Conservation (phyloP, 2,329 filamentous ascomycete genomes). For the Graphilbum fragrans region DNA sequence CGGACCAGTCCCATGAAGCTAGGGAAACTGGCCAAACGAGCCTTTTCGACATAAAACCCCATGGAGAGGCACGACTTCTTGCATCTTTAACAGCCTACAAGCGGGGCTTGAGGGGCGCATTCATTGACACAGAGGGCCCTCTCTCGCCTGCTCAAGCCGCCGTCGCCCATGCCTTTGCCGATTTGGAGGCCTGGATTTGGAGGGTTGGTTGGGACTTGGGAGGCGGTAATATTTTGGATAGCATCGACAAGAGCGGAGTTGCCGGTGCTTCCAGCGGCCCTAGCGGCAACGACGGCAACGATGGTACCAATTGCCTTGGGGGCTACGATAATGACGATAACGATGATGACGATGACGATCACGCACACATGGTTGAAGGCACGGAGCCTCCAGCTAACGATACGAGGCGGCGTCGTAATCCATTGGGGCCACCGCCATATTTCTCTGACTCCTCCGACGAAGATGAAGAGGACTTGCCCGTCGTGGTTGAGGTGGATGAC, state of each 20-base stretch:
- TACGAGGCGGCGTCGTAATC: neutral
- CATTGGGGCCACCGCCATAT: neutral
- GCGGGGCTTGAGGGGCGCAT: slow-evolving; percentile 34
- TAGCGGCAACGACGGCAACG: neutral
- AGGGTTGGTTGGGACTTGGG: slow-evolving; percentile 42
- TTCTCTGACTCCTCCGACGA: slow-evolving; percentile 7
- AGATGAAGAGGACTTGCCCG: slow-evolving; percentile 38
- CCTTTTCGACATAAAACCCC: slow-evolving; percentile 22
- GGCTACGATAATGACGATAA: slow-evolving; percentile 4
- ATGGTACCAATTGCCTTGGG: no score
- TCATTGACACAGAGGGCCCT: slow-evolving; percentile 21
- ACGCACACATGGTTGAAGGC: slow-evolving; percentile 13
- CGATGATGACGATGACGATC: slow-evolving; percentile 14
- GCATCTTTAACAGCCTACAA: slow-evolving; percentile 42
- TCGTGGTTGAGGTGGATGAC: slow-evolving; percentile 40
- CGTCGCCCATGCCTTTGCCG: slow-evolving; percentile 35
- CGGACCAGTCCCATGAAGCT: slow-evolving; percentile 1
- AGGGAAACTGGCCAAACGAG: slow-evolving; percentile 7
- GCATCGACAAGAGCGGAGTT: slow-evolving; percentile 33
- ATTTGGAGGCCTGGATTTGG: slow-evolving; percentile 34
- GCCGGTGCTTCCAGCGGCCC: no score
- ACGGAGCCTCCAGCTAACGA: neutral
- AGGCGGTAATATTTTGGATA: slow-evolving; percentile 36
- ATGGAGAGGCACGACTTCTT: slow-evolving; percentile 23
- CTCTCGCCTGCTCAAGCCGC: slow-evolving; percentile 27